These are phyloP conservation scores for Ceratocystis cacaofunesta DNA, from an alignment of 2,329 filamentous ascomycete genomes.

Conservation along the genomic window DNA sequence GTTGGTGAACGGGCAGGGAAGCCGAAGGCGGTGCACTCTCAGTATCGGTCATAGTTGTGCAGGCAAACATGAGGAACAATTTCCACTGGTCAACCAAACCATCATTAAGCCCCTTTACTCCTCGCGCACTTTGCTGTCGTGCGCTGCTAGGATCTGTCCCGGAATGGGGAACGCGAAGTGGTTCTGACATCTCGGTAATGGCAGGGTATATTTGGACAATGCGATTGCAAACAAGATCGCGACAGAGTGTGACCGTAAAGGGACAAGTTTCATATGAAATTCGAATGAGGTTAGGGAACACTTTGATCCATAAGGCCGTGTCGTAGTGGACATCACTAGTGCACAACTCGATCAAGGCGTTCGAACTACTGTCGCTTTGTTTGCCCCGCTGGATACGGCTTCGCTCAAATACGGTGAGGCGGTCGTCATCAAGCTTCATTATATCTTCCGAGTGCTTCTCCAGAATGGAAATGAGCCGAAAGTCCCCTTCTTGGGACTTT, in stretches of 20 bases:
- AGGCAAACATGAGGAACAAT: slow-evolving; percentile 90
- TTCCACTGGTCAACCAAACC: slow-evolving; percentile 96
- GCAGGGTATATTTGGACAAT: slow-evolving; percentile 84
- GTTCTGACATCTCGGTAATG: slow-evolving; percentile 66
- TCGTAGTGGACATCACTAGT: slow-evolving; percentile 93
- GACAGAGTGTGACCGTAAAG: slow-evolving; percentile 76
- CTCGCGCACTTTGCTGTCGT: slow-evolving; percentile 33
- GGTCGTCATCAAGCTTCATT: slow-evolving; percentile 83
- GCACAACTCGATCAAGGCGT: slow-evolving; percentile 82
- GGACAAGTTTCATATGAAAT: slow-evolving; percentile 84
- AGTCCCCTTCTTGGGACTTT: slow-evolving; percentile 32
- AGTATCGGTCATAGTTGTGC: slow-evolving; percentile 79
- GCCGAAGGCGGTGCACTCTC: slow-evolving; percentile 42
- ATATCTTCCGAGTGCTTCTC: slow-evolving; percentile 79
- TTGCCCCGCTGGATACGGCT: slow-evolving; percentile 84
- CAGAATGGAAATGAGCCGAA: slow-evolving; percentile 77
- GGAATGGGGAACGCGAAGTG: slow-evolving; percentile 47
- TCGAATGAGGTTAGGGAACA: slow-evolving; percentile 88
- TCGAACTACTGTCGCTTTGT: slow-evolving; percentile 67
- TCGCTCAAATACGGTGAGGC: slow-evolving; percentile 78
- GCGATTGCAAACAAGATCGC: slow-evolving; percentile 84
- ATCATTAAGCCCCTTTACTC: slow-evolving; percentile 61
- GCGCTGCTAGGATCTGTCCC: slow-evolving; percentile 44
- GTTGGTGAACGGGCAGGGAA: slow-evolving; percentile 36
- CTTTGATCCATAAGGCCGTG: slow-evolving; percentile 90